Evolutionary conservation across 1,139 yeast genomes (phyloP).

Genomic region (Keqinozyma sinolaborantium): DNA sequence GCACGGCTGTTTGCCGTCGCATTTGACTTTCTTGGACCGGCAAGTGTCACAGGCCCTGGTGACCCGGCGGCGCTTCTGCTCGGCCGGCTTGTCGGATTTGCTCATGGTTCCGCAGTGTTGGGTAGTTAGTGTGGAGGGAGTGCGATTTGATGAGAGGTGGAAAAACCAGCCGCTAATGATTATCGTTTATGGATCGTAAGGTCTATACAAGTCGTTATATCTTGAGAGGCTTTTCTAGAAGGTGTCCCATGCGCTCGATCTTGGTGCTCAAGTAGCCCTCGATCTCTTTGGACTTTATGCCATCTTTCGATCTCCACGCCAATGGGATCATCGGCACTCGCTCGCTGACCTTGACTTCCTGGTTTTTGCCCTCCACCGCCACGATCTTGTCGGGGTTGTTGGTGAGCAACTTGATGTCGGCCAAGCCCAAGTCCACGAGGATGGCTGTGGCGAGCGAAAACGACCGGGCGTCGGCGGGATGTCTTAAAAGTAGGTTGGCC

Average conservation of each 20-base stretch:
- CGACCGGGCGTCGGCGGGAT: slow-evolving; percentile 95
- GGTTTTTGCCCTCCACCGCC: slow-evolving; percentile 85
- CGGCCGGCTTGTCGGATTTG: not conserved
- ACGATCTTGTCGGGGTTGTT: slow-evolving; percentile 95
- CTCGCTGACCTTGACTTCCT: slow-evolving; percentile 68
- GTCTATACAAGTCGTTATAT: no score
- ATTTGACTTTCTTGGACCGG: slow-evolving; percentile 74
- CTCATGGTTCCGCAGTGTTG: no score
- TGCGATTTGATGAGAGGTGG: no score
- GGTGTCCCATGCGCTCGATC: slow-evolving; percentile 96
- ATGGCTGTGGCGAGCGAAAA: slow-evolving; percentile 94
- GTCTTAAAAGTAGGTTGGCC: slow-evolving; percentile 87
- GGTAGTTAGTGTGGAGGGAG: no score
- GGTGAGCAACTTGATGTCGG: slow-evolving; percentile 73
- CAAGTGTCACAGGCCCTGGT: slow-evolving; percentile 85
- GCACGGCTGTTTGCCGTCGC: slow-evolving; percentile 87
- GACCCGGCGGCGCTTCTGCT: slow-evolving; percentile 67
- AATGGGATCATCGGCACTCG: slow-evolving; percentile 96
- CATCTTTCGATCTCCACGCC: slow-evolving; percentile 70
- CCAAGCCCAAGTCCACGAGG: slow-evolving; percentile 73
- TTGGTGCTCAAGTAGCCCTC: slow-evolving; percentile 92
- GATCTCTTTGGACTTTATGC: slow-evolving; percentile 80
- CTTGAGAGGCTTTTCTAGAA: slow-evolving; percentile 24
- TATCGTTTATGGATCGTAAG: no score
- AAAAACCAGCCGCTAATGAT: no score